These are phyloP conservation scores for Amylostereum areolatum DNA, from an alignment of 1,284 basidiomycete species.

Conservation along the genomic window DNA sequence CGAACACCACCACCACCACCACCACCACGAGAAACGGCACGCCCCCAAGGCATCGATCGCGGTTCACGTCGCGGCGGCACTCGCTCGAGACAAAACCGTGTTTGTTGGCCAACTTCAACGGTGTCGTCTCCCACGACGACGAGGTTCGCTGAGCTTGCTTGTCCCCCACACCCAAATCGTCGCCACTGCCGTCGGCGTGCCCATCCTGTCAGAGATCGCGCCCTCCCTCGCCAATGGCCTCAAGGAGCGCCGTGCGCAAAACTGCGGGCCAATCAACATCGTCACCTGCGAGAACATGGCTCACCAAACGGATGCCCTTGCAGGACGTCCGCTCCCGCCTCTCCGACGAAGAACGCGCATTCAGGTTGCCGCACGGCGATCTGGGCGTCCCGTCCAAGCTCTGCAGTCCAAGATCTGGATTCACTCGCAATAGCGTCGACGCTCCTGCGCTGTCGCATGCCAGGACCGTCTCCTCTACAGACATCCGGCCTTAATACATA, in stretches of 20 bases:
- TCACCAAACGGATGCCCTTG: constrained; percentile 26
- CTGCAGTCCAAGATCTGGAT: no score
- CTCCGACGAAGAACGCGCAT: constrained; percentile 19
- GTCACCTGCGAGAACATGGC: constrained; percentile 38
- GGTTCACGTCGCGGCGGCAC: no score
- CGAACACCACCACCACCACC: no score
- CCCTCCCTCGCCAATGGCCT: constrained; percentile 21
- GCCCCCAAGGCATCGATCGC: no score
- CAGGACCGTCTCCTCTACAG: no score
- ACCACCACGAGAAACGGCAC: no score
- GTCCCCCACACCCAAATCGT: constrained; percentile 26
- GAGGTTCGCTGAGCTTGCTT: constrained; percentile 23
- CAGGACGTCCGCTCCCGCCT: constrained; percentile 25
- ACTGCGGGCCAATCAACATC: constrained; percentile 24
- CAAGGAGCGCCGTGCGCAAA: constrained; percentile 14
- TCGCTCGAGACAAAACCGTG: constrained; percentile 13
- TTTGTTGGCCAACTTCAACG: constrained; percentile 24
- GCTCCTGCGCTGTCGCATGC: no score
- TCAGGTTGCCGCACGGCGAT: constrained; percentile 23
- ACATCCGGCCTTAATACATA: no score
- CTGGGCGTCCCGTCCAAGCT: constrained; percentile 38
- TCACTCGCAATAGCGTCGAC: no score
- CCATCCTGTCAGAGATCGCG: constrained; percentile 22
- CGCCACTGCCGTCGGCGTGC: constrained; percentile 31
- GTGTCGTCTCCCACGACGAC: constrained; percentile 23